Percentiles rank a stretch among this genome's conserved stretches.
These are phyloP conservation scores for Rhamnella rubrinervis DNA, from an alignment of 331 rosid species.

Conservation along the genomic window DNA sequence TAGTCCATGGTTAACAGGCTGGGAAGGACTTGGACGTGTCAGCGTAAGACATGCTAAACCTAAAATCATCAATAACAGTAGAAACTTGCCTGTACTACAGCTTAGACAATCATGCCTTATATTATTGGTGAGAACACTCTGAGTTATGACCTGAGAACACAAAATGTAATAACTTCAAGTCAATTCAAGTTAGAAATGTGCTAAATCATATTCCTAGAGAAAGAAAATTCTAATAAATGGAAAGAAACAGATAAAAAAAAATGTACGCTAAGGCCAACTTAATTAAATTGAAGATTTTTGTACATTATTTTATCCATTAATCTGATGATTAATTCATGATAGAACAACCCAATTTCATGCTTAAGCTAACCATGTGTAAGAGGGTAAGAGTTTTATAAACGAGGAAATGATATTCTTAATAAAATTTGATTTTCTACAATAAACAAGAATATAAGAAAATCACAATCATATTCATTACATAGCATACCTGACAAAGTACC, in stretches of 20 bases:
- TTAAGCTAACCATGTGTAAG: too few relatives aligned
- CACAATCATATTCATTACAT: too few relatives aligned
- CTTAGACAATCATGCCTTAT: conserved; percentile 57
- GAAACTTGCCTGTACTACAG: conserved; percentile 87
- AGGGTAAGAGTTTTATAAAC: neutral
- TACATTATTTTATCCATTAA: neutral
- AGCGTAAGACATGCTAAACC: conserved; percentile 69
- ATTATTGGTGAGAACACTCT: conserved; percentile 57
- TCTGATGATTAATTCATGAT: neutral
- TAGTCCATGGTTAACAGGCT: conserved; percentile 37
- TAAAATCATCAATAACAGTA: conserved; percentile 60
- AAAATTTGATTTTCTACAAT: neutral
- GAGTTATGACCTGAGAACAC: conserved; percentile 68
- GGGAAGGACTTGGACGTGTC: conserved; percentile 50
- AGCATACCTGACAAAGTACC: too few relatives aligned
- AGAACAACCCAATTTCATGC: neutral
- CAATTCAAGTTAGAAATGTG: neutral
- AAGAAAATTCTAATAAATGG: neutral
- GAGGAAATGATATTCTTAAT: neutral
- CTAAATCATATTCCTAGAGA: conserved; percentile 8
- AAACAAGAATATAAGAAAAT: too few relatives aligned
- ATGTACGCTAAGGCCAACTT: neutral
- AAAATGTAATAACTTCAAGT: conserved; percentile 19
- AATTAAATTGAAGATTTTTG: neutral
- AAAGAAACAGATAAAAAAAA: neutral